phyloP scores from a whole-genome alignment of 768 basidiomycete genomes.

The Boletus pseudopeckii region DNA sequence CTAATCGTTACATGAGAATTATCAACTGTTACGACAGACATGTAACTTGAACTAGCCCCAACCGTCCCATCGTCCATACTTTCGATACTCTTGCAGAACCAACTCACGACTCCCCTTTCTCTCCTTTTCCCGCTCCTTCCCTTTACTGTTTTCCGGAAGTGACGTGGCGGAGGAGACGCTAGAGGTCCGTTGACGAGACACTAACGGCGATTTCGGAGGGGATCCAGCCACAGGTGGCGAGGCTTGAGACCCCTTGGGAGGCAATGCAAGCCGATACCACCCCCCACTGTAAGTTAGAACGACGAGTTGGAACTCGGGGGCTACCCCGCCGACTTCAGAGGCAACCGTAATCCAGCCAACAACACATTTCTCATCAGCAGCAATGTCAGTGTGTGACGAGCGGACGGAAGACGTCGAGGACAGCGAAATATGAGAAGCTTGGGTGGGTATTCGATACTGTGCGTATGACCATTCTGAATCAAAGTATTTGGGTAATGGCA shows the following conservation, averaged over 20 bases:
- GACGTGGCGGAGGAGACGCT: constrained; percentile 51
- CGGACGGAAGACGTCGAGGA: constrained; percentile 59
- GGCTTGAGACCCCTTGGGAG: constrained; percentile 27
- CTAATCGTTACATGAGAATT: not conserved
- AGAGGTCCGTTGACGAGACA: constrained; percentile 46
- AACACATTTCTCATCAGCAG: constrained; percentile 81
- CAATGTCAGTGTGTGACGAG: constrained; percentile 55
- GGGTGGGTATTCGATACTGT: constrained; percentile 83
- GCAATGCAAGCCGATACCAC: constrained; percentile 83
- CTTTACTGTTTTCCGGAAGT: constrained; percentile 51
- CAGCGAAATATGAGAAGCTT: constrained; percentile 78
- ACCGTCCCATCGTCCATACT: constrained; percentile 88
- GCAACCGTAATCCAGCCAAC: constrained; percentile 78
- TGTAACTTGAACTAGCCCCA: constrained; percentile 49
- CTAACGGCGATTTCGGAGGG: constrained; percentile 41
- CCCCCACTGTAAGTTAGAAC: constrained; percentile 88
- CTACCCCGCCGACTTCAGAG: constrained; percentile 33
- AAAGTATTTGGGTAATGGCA: constrained; percentile 87
- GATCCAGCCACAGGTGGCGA: constrained; percentile 32
- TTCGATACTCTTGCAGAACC: constrained; percentile 69
- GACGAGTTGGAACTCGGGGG: constrained; percentile 67
- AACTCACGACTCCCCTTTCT: constrained; percentile 63
- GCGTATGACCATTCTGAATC: constrained; percentile 97
- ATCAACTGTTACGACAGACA: not conserved
- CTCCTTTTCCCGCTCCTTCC: constrained; percentile 52